Conservation (phyloP, 768 basidiomycete genomes). For the Astraeus odoratus region DNA sequence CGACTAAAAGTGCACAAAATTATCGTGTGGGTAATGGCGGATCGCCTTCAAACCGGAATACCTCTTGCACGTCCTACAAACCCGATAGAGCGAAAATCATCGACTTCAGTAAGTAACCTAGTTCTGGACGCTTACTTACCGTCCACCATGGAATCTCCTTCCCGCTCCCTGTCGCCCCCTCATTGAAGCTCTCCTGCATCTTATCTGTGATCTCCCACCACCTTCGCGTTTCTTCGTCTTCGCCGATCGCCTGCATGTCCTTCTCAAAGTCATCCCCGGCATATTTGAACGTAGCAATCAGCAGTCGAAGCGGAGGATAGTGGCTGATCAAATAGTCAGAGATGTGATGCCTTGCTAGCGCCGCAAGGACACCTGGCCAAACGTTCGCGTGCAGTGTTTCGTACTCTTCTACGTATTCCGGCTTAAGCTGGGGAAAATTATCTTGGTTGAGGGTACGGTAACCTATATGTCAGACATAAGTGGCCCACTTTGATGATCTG, state of each 20-base stretch:
- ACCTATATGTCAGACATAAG: neutral
- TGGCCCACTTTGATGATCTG: constrained; percentile 60
- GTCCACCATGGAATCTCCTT: constrained; percentile 66
- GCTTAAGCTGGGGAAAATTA: constrained; percentile 42
- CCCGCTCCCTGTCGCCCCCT: constrained; percentile 63
- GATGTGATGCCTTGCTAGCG: constrained; percentile 56
- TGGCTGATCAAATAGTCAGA: constrained; percentile 74
- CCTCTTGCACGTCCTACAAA: constrained; percentile 49
- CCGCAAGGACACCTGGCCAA: constrained; percentile 64
- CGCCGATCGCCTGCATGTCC: constrained; percentile 60
- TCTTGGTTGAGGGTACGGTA: too few species aligned
- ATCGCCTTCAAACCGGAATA: constrained; percentile 59
- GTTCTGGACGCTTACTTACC: constrained; percentile 35
- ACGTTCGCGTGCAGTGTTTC: constrained; percentile 52
- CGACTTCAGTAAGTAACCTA: neutral
- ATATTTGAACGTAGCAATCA: constrained; percentile 80
- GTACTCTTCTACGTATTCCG: constrained; percentile 44
- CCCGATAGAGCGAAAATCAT: neutral
- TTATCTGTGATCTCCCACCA: constrained; percentile 76
- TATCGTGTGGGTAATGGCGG: neutral
- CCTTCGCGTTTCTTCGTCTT: constrained; percentile 60
- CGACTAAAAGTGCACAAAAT: neutral
- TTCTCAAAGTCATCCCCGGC: constrained; percentile 54
- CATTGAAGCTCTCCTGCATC: constrained; percentile 75
- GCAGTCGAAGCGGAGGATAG: constrained; percentile 51